Percentiles rank a stretch among this genome's conserved stretches.
Evolutionary conservation across 306 rosid genomes (phyloP).

Genomic region (Cicer chorassanicum): DNA sequence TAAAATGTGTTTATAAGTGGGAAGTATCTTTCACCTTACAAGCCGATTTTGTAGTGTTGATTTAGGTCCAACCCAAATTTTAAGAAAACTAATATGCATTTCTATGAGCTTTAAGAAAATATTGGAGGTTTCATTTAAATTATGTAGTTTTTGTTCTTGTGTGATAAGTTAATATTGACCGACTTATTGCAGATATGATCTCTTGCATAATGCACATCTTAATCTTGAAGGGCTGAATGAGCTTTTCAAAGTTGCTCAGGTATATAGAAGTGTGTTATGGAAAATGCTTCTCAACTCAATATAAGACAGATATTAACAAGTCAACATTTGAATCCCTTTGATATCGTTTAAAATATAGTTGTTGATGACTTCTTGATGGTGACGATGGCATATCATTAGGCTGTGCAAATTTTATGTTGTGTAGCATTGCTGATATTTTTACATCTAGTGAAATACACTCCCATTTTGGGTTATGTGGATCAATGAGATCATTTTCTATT

Average conservation of each 20-base stretch:
- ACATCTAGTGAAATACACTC: constrained; percentile 7
- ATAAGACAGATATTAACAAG: neutral
- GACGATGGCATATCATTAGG: constrained; percentile 23
- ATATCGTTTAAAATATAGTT: constrained; percentile 11
- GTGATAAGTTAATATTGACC: constrained; percentile 43
- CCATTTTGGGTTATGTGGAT: constrained; percentile 1
- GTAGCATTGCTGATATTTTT: neutral
- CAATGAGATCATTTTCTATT: constrained; percentile 1
- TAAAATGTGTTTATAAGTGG: too few species aligned
- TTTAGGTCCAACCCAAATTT: too few species aligned
- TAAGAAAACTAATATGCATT: constrained; percentile 1
- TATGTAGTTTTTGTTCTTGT: constrained; percentile 26
- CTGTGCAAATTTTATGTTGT: neutral
- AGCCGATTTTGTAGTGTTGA: too few species aligned
- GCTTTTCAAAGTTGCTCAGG: constrained; percentile 98
- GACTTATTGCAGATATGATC: constrained; percentile 79
- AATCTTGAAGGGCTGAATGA: constrained; percentile 88
- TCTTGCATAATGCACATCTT: constrained; percentile 95
- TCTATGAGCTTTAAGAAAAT: constrained; percentile 30
- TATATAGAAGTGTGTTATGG: constrained; percentile 45
- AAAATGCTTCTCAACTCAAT: constrained; percentile 38
- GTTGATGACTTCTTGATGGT: constrained; percentile 13
- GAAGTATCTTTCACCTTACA: too few species aligned
- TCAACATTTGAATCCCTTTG: constrained; percentile 4
- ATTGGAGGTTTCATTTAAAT: constrained; percentile 35